A percentile compares a stretch with the other conserved stretches of the same genome.
Conservation (phyloP, 2,329 filamentous ascomycete genomes). For the Thelonectria blattea region DNA sequence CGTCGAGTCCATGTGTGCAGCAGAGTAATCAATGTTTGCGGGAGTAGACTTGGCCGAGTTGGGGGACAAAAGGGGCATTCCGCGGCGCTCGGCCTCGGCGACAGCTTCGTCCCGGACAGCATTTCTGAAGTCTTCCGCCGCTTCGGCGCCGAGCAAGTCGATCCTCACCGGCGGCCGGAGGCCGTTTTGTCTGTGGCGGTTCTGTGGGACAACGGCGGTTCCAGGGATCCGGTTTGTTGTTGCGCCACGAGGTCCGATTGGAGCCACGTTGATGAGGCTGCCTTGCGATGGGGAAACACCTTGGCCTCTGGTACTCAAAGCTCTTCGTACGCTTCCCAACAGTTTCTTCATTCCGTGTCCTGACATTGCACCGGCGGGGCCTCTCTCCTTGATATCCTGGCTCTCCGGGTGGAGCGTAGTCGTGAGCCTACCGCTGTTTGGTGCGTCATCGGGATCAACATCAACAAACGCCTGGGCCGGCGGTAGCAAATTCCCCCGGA, state of each 20-base stretch:
- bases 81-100: constrained; percentile 41
- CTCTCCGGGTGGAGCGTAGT: constrained; percentile 55
- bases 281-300: constrained; percentile 52
- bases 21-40: constrained; percentile 49
- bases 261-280: constrained; percentile 54
- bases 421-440: constrained; percentile 56
- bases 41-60: constrained; percentile 38
- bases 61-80: constrained; percentile 27
- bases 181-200: constrained; percentile 51
- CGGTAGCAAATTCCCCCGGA: constrained; percentile 83
- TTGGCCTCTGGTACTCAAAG: constrained; percentile 68
- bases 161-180: constrained; percentile 67
- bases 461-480: constrained; percentile 84
- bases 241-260: constrained; percentile 57
- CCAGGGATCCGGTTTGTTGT: constrained; percentile 65
- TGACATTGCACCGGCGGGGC: constrained; percentile 65
- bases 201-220: constrained; percentile 65
- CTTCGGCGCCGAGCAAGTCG: constrained; percentile 80
- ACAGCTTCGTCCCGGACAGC: constrained; percentile 71
- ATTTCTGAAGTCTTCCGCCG: constrained; percentile 79
- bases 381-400: constrained; percentile 51
- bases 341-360: constrained; percentile 83
- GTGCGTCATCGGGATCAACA: constrained; percentile 59
- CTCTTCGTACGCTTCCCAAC: constrained; percentile 84
- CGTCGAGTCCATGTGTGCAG: constrained; percentile 50